Percentiles rank a stretch among this genome's conserved stretches.
Evolutionary conservation across 208 protist genomes (phyloP).

Genomic region (Trypanosoma vivax): DNA sequence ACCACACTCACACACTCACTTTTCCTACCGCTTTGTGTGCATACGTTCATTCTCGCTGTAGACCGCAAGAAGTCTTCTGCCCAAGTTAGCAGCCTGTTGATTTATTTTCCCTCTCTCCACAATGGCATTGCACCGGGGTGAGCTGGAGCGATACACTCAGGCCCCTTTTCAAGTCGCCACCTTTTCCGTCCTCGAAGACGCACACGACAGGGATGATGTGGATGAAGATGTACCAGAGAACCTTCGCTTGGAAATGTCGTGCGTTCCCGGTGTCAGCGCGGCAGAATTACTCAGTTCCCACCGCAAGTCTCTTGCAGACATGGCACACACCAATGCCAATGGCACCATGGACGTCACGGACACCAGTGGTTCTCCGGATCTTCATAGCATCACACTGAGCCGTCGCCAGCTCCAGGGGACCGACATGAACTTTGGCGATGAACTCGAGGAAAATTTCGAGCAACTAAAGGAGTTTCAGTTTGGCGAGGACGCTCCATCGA

Average conservation of each 20-base stretch:
- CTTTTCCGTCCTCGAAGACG: constrained; percentile 21
- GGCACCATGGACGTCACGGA: not conserved
- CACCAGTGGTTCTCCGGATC: constrained; percentile 15
- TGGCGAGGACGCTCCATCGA: not conserved
- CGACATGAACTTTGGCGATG: constrained; percentile 14
- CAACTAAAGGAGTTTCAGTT: constrained; percentile 11
- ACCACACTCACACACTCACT: not conserved
- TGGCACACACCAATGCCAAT: not conserved
- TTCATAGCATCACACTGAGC: constrained; percentile 71
- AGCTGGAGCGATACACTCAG: constrained; percentile 20
- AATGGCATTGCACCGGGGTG: constrained; percentile 1
- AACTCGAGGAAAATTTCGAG: not conserved
- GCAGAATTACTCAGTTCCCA: constrained; percentile 54
- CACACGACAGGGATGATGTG: constrained; percentile 9
- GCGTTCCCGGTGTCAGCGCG: constrained; percentile 56
- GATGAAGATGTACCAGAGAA: not conserved
- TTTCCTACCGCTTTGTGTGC: not conserved
- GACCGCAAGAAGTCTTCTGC: no score
- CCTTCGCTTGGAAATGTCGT: constrained; percentile 16
- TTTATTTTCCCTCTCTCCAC: constrained; percentile 1
- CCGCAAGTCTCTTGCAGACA: constrained; percentile 35
- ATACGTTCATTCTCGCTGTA: not conserved
- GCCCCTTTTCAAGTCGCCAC: constrained; percentile 31
- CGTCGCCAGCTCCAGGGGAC: constrained; percentile 49
- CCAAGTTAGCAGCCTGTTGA: not conserved